Evolutionary conservation across 2,329 filamentous ascomycete genomes (phyloP).

Genomic region (Nemania diffusa): DNA sequence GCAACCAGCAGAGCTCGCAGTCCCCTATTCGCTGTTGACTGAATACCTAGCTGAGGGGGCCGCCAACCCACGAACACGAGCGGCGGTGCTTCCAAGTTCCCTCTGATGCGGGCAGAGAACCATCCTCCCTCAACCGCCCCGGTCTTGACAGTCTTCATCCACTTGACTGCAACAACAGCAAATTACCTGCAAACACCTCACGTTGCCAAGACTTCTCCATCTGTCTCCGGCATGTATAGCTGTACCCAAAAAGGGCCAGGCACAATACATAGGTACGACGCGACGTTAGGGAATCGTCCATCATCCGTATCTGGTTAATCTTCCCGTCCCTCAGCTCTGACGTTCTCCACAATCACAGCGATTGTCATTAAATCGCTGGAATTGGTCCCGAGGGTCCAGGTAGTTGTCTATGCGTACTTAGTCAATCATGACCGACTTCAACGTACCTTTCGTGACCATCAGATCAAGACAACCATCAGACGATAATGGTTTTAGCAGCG

Average conservation of each 20-base stretch:
- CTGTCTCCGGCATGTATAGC: slow-evolving; percentile 16
- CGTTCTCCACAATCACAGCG: slow-evolving; percentile 23
- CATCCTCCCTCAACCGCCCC: background rate
- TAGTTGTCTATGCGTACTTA: background rate
- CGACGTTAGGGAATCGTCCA: slow-evolving; percentile 15
- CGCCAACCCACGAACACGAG: slow-evolving; percentile 3
- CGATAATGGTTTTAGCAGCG: slow-evolving; percentile 58
- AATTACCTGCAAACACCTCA: slow-evolving; percentile 8
- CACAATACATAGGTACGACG: slow-evolving; percentile 8
- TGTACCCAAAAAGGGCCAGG: slow-evolving; percentile 18
- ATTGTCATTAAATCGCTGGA: slow-evolving; percentile 14
- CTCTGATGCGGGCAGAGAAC: slow-evolving; percentile 14
- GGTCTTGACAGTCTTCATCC: background rate
- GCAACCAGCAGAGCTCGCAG: background rate
- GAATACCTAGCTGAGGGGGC: slow-evolving; percentile 28
- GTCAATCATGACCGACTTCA: slow-evolving; percentile 55
- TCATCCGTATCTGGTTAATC: slow-evolving; percentile 32
- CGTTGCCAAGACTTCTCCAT: slow-evolving; percentile 22
- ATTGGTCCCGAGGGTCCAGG: background rate
- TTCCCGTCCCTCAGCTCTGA: slow-evolving; percentile 11
- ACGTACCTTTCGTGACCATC: slow-evolving; percentile 64
- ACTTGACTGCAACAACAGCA: slow-evolving; percentile 4
- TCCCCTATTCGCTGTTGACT: slow-evolving; percentile 7
- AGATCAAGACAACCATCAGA: slow-evolving; percentile 60
- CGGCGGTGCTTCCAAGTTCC: slow-evolving; percentile 18